Conservation (phyloP, 441 rosid species). For the Populus trichocarpa region DNA sequence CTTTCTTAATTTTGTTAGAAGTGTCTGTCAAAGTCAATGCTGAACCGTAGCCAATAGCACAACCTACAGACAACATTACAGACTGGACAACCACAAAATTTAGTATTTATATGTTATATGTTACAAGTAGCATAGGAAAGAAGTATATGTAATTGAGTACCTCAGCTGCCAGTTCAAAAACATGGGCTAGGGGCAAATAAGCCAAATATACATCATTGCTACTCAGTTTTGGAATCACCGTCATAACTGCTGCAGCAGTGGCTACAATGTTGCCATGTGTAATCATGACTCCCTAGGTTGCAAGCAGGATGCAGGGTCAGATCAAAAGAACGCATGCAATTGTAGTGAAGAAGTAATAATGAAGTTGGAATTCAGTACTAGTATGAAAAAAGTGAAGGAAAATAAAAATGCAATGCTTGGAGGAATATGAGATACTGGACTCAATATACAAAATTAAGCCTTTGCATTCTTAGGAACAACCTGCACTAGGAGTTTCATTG, state of each 20-base stretch:
- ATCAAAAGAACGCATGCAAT: neutral
- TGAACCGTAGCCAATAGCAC: constrained; percentile 88
- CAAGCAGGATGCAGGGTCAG: constrained; percentile 29
- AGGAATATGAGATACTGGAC: neutral
- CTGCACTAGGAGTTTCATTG: neutral
- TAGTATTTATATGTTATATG: constrained; percentile 17
- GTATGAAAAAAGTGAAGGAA: neutral
- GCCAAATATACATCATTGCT: constrained; percentile 63
- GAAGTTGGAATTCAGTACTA: neutral
- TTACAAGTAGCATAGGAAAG: constrained; percentile 12
- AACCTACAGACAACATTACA: constrained; percentile 61
- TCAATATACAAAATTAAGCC: neutral
- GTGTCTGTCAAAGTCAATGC: constrained; percentile 82
- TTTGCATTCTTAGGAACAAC: neutral
- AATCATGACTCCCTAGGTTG: constrained; percentile 86
- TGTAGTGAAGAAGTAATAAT: neutral
- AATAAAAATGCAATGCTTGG: neutral
- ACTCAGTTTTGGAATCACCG: constrained; percentile 57
- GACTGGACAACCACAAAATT: constrained; percentile 44
- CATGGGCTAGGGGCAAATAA: constrained; percentile 95
- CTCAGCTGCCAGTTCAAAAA: constrained; percentile 93
- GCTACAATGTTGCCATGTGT: constrained; percentile 84
- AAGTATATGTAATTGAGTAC: constrained; percentile 31
- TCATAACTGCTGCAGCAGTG: constrained; percentile 79
- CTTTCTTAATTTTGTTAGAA: constrained; percentile 77